These are phyloP conservation scores for Trametes elegans DNA, from an alignment of 768 basidiomycete species.

Conservation along the genomic window DNA sequence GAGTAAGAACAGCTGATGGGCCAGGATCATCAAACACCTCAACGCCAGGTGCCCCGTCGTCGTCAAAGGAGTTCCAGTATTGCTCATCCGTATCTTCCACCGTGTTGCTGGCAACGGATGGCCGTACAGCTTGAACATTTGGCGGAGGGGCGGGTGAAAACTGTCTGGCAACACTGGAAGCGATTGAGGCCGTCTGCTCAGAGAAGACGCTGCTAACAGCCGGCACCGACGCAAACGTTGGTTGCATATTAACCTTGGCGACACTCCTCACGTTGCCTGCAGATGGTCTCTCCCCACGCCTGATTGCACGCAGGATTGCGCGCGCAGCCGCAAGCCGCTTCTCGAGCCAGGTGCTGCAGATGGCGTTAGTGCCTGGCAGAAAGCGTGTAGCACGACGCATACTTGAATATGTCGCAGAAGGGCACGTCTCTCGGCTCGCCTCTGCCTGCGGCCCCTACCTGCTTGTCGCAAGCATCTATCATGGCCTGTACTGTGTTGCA, in stretches of 20 bases:
- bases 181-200: no score
- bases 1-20: not conserved
- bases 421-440: constrained; percentile 3
- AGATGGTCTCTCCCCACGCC: constrained; percentile 4
- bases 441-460: constrained; percentile 13
- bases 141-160: no score
- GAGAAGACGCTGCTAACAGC: no score
- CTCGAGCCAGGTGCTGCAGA: constrained; percentile 8
- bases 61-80: constrained; percentile 8
- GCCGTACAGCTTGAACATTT: no score
- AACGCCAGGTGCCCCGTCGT: no score
- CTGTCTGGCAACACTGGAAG: no score
- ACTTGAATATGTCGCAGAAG: constrained; percentile 1
- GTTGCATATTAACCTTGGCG: not conserved
- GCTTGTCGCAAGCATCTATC: constrained; percentile 6
- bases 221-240: no score
- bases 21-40: not conserved
- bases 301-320: not conserved
- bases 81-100: constrained; percentile 2
- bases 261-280: not conserved
- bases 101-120: not conserved
- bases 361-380: not conserved
- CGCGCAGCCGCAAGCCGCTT: constrained; percentile 2
- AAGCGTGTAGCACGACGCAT: not conserved
- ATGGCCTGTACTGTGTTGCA: not conserved